Evolutionary conservation across 1,284 basidiomycete species (phyloP), one percentile per base, ranked within the genome.

Genomic region (Trichosporon inkin): DNA sequence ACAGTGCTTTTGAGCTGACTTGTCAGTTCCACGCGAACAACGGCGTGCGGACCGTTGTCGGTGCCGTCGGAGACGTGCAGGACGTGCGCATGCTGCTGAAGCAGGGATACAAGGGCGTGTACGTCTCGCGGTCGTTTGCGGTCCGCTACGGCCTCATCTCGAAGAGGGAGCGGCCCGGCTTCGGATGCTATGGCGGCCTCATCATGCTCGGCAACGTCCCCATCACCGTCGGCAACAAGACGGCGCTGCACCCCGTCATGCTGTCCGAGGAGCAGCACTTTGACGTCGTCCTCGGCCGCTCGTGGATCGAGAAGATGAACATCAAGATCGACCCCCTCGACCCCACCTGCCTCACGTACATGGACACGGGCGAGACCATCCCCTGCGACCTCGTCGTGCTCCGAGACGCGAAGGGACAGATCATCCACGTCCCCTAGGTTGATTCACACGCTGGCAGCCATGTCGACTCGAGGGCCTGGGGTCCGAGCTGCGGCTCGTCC

Each of bases 261-360:
- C 76, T 98, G 35, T 89, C 89, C 10, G 95, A 99, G 75, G 94
- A 97, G 77, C 87, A 88, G 20, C 94, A 97, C 76, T 99, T 99
- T 79, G 94, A 97, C 69, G 91, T 97, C 53, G 90, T 98, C 19
- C 83, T 99, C 2, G 95, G 95, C 3, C 84, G 95, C 41, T 88
- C 89, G 34, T 99, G 98, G 81, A 88, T 94, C 78, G 96, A 99
- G 79, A 86, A 86, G 72, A 84, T 95, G 68, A 87, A 88, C 67
- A 86, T 99, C 67, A 87, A 78, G 75, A 86, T 85, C 22, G 89
- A 89, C 71, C 81, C 87, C 0, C 80, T 88, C 38, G 95, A 99
- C 76, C 88, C 88, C 58, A 98, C 95, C 13, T 67, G 73, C 47
- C 87, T 99, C 28, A 85, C 91, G 1, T 98, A 95, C 73, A 85